Evolutionary conservation across 2,329 filamentous ascomycete genomes (phyloP), one percentile per base, ranked within the genome.

Genomic region (Aspergillus jensenii): DNA sequence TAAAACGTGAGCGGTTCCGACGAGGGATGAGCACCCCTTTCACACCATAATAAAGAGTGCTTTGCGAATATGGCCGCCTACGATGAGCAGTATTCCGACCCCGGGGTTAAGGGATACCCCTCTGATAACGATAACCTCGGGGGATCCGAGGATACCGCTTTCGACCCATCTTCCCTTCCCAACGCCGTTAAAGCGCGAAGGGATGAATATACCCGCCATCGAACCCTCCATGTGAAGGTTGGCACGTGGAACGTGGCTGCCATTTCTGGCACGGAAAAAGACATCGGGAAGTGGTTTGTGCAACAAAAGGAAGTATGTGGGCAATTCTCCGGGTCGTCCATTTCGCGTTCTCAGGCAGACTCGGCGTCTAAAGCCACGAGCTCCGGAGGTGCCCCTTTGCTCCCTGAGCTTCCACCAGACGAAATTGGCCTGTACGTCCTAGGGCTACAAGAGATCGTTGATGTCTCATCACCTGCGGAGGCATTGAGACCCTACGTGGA

Each of bases 181-280:
- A 81, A 84, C 53, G 83, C 81, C 2, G 74, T 98, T 40, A 84
- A 88, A 69, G 87, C 89, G 40, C 85, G 95, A 54, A 85, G 87
- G 67, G 78, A 84, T 49, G 93, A 98, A 73, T 99, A 93, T 72
- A 88, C 89, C 25, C 85, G 87, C 39, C 84, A 87, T 44, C 87
- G 87, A 71, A 84, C 84, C 51, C 85, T 96, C 65, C 88, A 87
- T 63, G 84, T 99, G 74, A 97, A 97, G 76, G 83, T 99, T 52
- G 95, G 93, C 43, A 89, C 90, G 0, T 99, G 95, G 95, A 99
- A 99, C 75, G 91, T 96, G 15, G 95, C 92, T 4, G 87, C 89
- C 1, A 87, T 90, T 63, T 86, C 90, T 12, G 91, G 90, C 23
- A 92, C 91, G 0, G 92, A 96, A 73, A 90, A 91, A 65, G 95